Evolutionary conservation across 805 yeast species (phyloP).

Genomic region (Wickerhamomyces mucosus): DNA sequence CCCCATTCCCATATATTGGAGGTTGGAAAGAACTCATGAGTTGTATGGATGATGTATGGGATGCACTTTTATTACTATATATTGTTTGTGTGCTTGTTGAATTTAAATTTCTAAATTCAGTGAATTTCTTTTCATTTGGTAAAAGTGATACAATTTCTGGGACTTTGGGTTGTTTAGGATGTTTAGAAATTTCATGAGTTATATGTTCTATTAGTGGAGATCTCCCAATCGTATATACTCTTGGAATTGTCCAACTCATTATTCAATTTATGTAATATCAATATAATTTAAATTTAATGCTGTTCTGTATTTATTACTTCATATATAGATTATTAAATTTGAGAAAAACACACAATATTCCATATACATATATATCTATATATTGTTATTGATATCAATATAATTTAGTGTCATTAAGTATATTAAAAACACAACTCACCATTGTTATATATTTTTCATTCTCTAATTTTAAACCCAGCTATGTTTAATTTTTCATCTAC

Average conservation of each 20-base stretch:
- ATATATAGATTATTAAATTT: no score
- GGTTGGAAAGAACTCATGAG: conserved; percentile 18
- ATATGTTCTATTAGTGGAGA: not conserved
- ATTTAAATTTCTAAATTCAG: conserved; percentile 30
- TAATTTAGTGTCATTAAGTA: no score
- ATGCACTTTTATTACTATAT: conserved; percentile 5
- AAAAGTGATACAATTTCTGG: conserved; percentile 34
- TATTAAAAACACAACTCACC: no score
- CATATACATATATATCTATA: no score
- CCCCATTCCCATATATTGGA: conserved; percentile 16
- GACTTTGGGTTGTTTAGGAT: conserved; percentile 21
- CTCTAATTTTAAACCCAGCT: no score
- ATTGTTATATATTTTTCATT: no score
- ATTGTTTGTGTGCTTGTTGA: conserved; percentile 24
- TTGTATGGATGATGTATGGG: conserved; percentile 4
- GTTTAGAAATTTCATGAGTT: not conserved
- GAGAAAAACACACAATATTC: no score
- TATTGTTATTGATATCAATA: no score
- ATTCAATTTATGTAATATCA: not conserved
- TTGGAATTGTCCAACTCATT: not conserved
- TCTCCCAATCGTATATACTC: conserved; percentile 2
- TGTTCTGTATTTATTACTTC: no score
- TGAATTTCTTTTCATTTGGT: conserved; percentile 30
- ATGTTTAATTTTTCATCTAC: no score
- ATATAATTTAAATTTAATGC: no score